These are phyloP conservation scores for Endothia cerciana DNA, from an alignment of 2,329 filamentous ascomycete genomes.

Conservation along the genomic window DNA sequence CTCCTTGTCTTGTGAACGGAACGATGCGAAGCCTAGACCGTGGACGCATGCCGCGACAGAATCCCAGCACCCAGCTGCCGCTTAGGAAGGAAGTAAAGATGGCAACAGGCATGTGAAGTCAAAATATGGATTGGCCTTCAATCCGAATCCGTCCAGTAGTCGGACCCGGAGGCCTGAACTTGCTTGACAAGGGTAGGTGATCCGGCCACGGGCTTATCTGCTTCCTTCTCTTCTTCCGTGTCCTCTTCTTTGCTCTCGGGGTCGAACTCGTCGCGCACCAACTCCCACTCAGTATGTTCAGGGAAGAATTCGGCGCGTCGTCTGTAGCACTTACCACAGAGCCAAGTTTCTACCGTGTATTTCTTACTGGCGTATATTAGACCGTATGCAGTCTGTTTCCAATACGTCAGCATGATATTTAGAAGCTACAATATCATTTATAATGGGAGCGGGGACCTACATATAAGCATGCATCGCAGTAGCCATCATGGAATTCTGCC, in stretches of 20 bases:
- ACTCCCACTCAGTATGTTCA: background rate
- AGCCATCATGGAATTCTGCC: background rate
- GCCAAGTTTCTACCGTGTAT: background rate
- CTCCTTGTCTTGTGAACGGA: too few species aligned
- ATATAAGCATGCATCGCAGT: constrained; percentile 7
- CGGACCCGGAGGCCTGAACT: background rate
- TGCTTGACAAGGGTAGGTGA: background rate
- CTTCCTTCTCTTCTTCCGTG: background rate
- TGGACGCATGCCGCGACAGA: too few species aligned
- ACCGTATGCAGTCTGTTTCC: background rate
- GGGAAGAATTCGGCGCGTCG: background rate
- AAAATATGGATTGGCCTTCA: background rate
- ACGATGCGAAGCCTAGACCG: too few species aligned
- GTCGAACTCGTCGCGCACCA: background rate
- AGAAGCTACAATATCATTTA: background rate
- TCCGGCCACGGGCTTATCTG: background rate
- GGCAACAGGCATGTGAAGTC: background rate
- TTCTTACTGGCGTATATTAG: background rate
- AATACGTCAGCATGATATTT: background rate
- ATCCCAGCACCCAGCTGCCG: too few species aligned
- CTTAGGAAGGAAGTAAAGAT: too few species aligned
- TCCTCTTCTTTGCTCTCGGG: background rate
- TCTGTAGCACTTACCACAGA: background rate
- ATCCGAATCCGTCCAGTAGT: background rate
- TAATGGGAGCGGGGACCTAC: background rate